A percentile compares a stretch with the other conserved stretches of the same genome.
Evolutionary conservation across 2,329 filamentous ascomycete species (phyloP).

Genomic region (Talaromyces sp.): DNA sequence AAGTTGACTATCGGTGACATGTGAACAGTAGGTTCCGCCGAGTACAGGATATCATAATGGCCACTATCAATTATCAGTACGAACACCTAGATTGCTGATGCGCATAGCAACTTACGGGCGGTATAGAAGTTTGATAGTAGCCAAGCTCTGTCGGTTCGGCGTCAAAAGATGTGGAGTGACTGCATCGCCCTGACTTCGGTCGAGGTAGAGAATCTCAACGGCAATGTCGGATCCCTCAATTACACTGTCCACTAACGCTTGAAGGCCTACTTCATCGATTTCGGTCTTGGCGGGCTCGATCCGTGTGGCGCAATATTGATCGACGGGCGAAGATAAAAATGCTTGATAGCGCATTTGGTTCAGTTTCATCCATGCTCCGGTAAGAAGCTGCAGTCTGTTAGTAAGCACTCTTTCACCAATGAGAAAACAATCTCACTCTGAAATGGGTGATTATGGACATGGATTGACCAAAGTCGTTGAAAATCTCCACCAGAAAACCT

Average conservation of each 20-base stretch:
- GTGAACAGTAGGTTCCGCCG: slow-evolving; percentile 48
- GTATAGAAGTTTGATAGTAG: slow-evolving; percentile 69
- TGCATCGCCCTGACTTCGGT: slow-evolving; percentile 73
- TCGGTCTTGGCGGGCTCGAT: slow-evolving; percentile 77
- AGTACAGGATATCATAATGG: slow-evolving; percentile 94
- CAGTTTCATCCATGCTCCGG: slow-evolving; percentile 79
- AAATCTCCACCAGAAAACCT: slow-evolving; percentile 61
- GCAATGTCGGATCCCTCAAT: slow-evolving; percentile 75
- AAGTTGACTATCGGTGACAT: slow-evolving; percentile 43
- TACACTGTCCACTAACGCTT: slow-evolving; percentile 72
- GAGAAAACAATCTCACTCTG: slow-evolving; percentile 49
- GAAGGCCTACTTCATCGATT: slow-evolving; percentile 87
- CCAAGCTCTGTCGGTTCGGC: slow-evolving; percentile 41
- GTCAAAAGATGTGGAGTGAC: slow-evolving; percentile 57
- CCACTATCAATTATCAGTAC: slow-evolving; percentile 51
- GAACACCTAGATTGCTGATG: neutral
- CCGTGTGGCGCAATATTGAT: slow-evolving; percentile 66
- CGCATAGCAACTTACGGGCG: slow-evolving; percentile 54
- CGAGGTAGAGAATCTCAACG: slow-evolving; percentile 87
- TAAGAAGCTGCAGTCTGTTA: slow-evolving; percentile 62
- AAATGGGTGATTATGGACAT: slow-evolving; percentile 82
- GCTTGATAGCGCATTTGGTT: slow-evolving; percentile 67
- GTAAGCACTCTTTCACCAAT: slow-evolving; percentile 11
- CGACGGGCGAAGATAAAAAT: slow-evolving; percentile 66
- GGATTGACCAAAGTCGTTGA: slow-evolving; percentile 70